Percentiles rank a stretch among this genome's conserved stretches.
These are phyloP conservation scores for Orychophragmus violaceus DNA, from an alignment of 345 rosid genomes.

Conservation along the genomic window DNA sequence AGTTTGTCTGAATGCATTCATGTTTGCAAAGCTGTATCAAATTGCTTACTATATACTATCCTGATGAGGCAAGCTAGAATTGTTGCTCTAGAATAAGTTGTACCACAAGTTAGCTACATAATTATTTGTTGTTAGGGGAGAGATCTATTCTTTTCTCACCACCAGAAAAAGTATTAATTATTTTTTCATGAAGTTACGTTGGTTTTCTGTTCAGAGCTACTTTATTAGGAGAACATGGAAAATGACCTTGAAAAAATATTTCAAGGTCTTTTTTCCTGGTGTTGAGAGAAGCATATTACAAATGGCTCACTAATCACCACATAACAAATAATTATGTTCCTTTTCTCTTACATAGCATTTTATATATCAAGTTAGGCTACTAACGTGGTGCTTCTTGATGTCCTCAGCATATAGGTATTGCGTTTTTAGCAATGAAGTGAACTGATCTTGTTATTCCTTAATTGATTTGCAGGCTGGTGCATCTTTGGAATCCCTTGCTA, in stretches of 20 bases:
- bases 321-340: not conserved
- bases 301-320: not conserved
- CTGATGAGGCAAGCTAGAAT: not conserved
- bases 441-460: not conserved
- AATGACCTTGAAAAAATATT: not conserved
- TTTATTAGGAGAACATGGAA: not conserved
- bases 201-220: not conserved
- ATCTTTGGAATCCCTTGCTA: conserved; percentile 95
- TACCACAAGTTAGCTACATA: not conserved
- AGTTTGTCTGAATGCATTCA: not conserved
- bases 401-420: too few relatives aligned
- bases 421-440: conserved; percentile 4
- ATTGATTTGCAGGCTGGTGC: conserved; percentile 72
- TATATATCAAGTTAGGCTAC: not conserved
- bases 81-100: not conserved
- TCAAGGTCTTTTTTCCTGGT: not conserved
- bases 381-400: not conserved
- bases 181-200: not conserved
- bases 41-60: too few relatives aligned
- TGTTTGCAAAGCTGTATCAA: too few relatives aligned
- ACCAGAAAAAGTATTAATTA: not conserved
- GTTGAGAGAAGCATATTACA: not conserved
- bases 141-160: not conserved
- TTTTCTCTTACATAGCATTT: not conserved
- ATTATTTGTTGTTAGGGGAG: not conserved